Evolutionary conservation across 768 basidiomycete species (phyloP).

Genomic region (Neoboletus brunneissimus): DNA sequence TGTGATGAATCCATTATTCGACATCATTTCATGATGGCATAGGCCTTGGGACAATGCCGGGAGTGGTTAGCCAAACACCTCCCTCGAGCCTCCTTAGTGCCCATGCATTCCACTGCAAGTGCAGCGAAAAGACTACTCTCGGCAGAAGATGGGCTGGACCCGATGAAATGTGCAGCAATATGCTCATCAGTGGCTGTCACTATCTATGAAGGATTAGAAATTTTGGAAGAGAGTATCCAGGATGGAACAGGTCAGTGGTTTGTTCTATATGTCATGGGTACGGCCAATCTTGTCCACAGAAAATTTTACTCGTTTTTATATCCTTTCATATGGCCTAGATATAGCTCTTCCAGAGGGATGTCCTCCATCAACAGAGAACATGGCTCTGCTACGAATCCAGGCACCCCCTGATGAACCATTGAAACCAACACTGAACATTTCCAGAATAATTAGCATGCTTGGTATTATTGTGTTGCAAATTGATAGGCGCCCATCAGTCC

Average conservation of each 20-base stretch:
- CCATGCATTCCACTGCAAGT: slow-evolving; percentile 68
- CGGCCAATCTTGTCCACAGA: slow-evolving; percentile 34
- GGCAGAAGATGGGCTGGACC: slow-evolving; percentile 36
- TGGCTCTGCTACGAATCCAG: slow-evolving; percentile 41
- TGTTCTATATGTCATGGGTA: background rate
- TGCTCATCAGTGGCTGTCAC: slow-evolving; percentile 64
- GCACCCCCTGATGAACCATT: background rate
- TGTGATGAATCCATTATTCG: background rate
- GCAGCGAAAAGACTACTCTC: slow-evolving; percentile 51
- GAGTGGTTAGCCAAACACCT: slow-evolving; percentile 53
- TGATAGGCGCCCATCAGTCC: slow-evolving; percentile 60
- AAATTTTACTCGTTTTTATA: slow-evolving; percentile 70
- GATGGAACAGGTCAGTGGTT: slow-evolving; percentile 35
- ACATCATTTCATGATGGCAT: slow-evolving; percentile 1
- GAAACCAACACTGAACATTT: slow-evolving; percentile 9
- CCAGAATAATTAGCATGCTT: slow-evolving; percentile 35
- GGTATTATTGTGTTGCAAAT: slow-evolving; percentile 49
- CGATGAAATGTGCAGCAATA: slow-evolving; percentile 62
- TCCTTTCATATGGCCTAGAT: slow-evolving; percentile 43
- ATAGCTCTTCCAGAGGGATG: slow-evolving; percentile 27
- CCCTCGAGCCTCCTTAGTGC: slow-evolving; percentile 50
- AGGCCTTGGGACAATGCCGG: slow-evolving; percentile 83
- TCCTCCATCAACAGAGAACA: slow-evolving; percentile 18
- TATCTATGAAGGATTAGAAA: slow-evolving; percentile 58
- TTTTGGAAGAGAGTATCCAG: slow-evolving; percentile 64